Evolutionary conservation across 106 monocot genomes (phyloP), one percentile per base, ranked within the genome.

Genomic region (Vanilla planifolia): DNA sequence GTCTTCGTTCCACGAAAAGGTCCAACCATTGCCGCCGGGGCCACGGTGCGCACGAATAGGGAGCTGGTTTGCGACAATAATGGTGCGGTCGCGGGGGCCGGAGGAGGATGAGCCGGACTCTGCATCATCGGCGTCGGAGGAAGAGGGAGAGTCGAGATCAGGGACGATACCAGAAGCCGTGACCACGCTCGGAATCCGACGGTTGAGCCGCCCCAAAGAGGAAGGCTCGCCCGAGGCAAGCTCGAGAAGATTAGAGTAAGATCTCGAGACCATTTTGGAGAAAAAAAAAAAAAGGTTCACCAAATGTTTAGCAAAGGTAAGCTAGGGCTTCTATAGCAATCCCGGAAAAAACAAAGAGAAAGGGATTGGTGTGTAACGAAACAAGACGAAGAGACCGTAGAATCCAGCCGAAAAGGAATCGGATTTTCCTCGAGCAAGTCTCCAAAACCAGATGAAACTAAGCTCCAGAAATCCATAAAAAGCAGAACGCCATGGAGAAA

Each of bases 31-130:
- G 46, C 55, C 67, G 10, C 48, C 66, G 3, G 67, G 23, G 33
- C 33, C 60, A 29, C 81, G 77, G 2, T 43, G 33, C 11, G 68
- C 67, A 15, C 71, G 71, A 33, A 86, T 78, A 8, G 86, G 86
- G 45, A 86, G 81, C 67, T 86, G 86, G 55, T 86, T 86, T 33
- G 78, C 74, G 7, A 86, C 81, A 2, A 86, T 71, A 27, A 86
- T 86, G 21, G 78, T 78, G 26, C 86, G 78, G 16, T 70, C 74
- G 13, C 48, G 65, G 33, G 67, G 60, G 5, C 75, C 43, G 10
- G 69, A 67, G 33, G 74, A 74, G 10, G 79, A 71, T 1, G 68
- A 61, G 16, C 60, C 58, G 21, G 47, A 65, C 10, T 47, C 69
- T 3, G 30, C 71, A 27, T 70, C 65, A 16, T 61, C 56, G 8